phyloP scores from a whole-genome alignment of 345 rosid genomes.

The Gossypium rotundifolium region DNA sequence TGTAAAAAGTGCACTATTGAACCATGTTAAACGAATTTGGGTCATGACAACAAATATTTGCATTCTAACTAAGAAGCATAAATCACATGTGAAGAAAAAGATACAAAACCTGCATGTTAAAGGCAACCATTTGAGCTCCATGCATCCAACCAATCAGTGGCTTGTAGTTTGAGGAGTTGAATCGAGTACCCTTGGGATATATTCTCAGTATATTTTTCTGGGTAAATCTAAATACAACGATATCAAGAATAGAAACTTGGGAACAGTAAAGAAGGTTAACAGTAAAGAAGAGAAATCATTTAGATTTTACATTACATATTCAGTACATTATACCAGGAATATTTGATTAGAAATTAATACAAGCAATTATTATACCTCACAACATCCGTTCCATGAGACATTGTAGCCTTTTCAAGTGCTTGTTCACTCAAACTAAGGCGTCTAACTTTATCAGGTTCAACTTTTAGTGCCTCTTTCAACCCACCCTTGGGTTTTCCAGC shows the following conservation, averaged over 20 bases:
- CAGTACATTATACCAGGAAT: background rate
- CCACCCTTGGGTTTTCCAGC: slow-evolving; percentile 54
- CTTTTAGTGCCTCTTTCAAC: slow-evolving; percentile 37
- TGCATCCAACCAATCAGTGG: slow-evolving; percentile 76
- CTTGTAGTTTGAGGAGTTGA: slow-evolving; percentile 56
- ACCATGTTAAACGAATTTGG: background rate
- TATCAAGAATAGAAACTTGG: background rate
- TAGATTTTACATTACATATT: background rate
- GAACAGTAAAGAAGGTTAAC: background rate
- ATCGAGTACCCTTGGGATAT: slow-evolving; percentile 54
- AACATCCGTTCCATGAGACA: slow-evolving; percentile 44
- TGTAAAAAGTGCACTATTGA: background rate
- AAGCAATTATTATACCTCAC: slow-evolving; percentile 42
- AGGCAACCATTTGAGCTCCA: slow-evolving; percentile 99
- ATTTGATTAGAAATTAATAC: background rate
- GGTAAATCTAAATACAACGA: slow-evolving; percentile 25
- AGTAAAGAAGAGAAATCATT: background rate
- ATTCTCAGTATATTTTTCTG: slow-evolving; percentile 48
- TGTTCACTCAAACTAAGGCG: slow-evolving; percentile 69
- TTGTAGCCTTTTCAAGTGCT: slow-evolving; percentile 51
- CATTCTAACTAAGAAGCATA: background rate
- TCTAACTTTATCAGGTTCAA: slow-evolving; percentile 44
- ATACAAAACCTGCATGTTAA: slow-evolving; percentile 90
- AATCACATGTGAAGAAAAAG: too few species aligned
- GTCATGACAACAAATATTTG: background rate